Evolutionary conservation across 805 yeast species (phyloP), one percentile per base, ranked within the genome.

Genomic region (Saccharomycopsis javanensis): DNA sequence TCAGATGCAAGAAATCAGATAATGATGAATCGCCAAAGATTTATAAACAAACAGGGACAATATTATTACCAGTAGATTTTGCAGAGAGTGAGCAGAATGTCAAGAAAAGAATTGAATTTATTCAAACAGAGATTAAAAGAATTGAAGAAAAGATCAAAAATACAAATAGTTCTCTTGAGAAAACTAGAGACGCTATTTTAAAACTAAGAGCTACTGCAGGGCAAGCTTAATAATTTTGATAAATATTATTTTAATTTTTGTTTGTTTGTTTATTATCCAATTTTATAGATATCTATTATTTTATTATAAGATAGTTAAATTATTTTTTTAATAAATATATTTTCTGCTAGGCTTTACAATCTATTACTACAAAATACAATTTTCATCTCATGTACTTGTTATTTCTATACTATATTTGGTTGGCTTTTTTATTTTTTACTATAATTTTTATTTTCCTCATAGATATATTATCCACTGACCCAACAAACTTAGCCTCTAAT

Each of bases 11-110:
- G 5, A 55, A 53, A 59, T 54, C 30, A 11, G 31, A 35, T 3
- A 63, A n/a, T 18, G 64, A 71, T 50, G 86, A 81, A 35, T 86
- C 81, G 38, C 77, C 95, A 15, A 87, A 86, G 64, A 82, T 94
- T 27, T 94, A 81, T 73, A 94, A 94, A 71, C 77, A 91, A 62
- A 86, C 92, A 27, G 99, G 99, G 1, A 96, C 96, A 5, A 90
- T 92, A 3, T 75, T 94, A 59, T 75, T 95, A 60, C 97, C 97
- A 1, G 97, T 92, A 66, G 96, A 90, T 56, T 79, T 79, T 59
- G 68, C 68, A 10, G 98, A 94, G 70, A 96, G 99, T 23, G 81
- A 81, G 62, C 63, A 80, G 65, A 92, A 92, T 66, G 97, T 94
- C 35, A 80, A 77, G 35, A 95, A 92, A 68, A 84, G 99, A 71